A percentile compares a stretch with the other conserved stretches of the same genome.
phyloP scores from a whole-genome alignment of 352 stramenopile genomes.

The Pythium aristosporum region DNA sequence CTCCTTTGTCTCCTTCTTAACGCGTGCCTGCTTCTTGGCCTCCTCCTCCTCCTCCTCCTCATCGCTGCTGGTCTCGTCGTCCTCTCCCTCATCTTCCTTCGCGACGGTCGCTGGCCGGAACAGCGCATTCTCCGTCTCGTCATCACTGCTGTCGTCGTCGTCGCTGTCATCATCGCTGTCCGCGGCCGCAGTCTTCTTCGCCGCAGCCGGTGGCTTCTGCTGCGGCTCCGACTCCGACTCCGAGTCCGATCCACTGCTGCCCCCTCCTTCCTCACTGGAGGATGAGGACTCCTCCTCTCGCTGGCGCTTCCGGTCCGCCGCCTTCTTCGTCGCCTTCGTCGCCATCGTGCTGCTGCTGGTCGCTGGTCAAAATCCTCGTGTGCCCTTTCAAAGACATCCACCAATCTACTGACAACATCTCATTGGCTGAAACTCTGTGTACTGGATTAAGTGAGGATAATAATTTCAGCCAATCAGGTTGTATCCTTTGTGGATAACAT shows the following conservation, averaged over 20 bases:
- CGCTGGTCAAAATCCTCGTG: conserved; percentile 6
- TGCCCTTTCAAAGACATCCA: conserved; percentile 25
- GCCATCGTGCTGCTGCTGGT: conserved; percentile 14
- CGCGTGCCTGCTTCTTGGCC: conserved; percentile 36
- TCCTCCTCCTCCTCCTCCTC: conserved; percentile 41
- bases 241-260: conserved; percentile 1
- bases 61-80: conserved; percentile 13
- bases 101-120: conserved; percentile 48
- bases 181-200: neutral
- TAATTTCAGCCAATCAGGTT: too few species aligned
- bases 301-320: conserved; percentile 34
- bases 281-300: conserved; percentile 26
- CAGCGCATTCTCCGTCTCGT: conserved; percentile 75
- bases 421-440: conserved; percentile 7
- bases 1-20: conserved; percentile 61
- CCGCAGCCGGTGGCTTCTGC: neutral
- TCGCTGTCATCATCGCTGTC: conserved; percentile 13
- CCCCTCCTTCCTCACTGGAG: conserved; percentile 19
- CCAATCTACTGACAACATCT: neutral
- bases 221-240: conserved; percentile 12
- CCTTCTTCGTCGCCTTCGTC: conserved; percentile 23
- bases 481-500: too few species aligned
- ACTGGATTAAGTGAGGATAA: too few species aligned
- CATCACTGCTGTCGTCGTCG: conserved; percentile 30
- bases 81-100: conserved; percentile 5